Conservation (phyloP, 208 protist genomes). For the Naegleria lovaniensis region DNA sequence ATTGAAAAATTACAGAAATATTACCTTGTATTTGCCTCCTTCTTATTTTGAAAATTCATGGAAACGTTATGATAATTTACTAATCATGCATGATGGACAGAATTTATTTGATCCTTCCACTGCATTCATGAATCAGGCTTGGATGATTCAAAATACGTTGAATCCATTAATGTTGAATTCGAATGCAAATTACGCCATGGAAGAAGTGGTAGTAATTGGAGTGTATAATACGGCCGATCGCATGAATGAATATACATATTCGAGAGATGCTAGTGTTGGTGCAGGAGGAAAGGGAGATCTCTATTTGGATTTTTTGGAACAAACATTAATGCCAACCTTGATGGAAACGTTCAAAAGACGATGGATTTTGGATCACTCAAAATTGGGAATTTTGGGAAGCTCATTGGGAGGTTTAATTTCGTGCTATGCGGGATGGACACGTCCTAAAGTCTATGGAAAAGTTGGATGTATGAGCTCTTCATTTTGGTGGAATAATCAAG, state of each 20-base stretch:
- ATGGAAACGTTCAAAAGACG: background rate
- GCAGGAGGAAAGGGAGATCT: constrained; percentile 26
- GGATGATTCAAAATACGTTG: constrained; percentile 9
- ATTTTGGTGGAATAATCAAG: constrained; percentile 4
- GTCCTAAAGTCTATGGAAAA: background rate
- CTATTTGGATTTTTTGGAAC: constrained; percentile 27
- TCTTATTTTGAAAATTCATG: constrained; percentile 29
- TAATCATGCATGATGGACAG: constrained; percentile 33
- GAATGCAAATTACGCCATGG: background rate
- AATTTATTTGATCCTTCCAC: constrained; percentile 27
- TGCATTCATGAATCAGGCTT: constrained; percentile 1
- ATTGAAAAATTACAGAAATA: background rate
- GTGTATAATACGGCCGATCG: constrained; percentile 26
- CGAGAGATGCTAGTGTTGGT: background rate
- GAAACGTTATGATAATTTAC: background rate
- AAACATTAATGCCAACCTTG: constrained; percentile 4
- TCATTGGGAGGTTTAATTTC: constrained; percentile 27
- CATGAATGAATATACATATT: constrained; percentile 32
- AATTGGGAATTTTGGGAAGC: constrained; percentile 26
- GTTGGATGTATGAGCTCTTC: constrained; percentile 24
- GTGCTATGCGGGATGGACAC: background rate
- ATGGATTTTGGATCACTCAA: background rate
- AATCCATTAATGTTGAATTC: background rate
- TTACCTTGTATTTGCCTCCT: constrained; percentile 16
- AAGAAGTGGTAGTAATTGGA: constrained; percentile 24